phyloP scores from a whole-genome alignment of 1,284 basidiomycete genomes.

The Pascua guehoae region DNA sequence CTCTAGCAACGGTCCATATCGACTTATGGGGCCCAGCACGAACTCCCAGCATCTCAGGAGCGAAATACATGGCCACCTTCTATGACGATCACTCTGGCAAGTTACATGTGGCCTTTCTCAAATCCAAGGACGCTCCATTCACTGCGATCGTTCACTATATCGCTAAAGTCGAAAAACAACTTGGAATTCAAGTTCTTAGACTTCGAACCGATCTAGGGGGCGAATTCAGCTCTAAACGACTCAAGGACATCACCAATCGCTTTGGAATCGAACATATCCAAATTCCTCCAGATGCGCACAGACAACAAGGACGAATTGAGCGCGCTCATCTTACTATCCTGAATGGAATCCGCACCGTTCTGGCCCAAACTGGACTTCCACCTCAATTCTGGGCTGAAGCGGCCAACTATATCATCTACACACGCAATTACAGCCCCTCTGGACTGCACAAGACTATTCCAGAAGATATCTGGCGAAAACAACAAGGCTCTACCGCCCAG shows the following conservation, averaged over 20 bases:
- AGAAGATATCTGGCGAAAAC: no score
- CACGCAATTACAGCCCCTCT: neutral
- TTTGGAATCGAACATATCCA: neutral
- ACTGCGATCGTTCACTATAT: neutral
- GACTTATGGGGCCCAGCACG: neutral
- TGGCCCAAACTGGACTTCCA: neutral
- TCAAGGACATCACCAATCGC: neutral
- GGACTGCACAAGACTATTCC: neutral
- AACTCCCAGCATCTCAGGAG: no score
- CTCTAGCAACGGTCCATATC: neutral
- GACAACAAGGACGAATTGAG: neutral
- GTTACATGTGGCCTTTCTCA: no score
- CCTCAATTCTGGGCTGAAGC: neutral
- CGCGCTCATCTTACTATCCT: neutral
- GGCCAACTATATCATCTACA: neutral
- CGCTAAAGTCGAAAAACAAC: neutral
- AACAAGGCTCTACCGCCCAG: no score
- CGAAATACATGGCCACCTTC: no score
- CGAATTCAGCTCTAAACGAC: neutral
- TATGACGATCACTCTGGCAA: no score
- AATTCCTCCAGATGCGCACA: neutral
- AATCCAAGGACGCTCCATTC: neutral
- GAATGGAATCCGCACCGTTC: neutral
- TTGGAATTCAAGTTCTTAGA: neutral
- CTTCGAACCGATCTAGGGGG: neutral